These are phyloP conservation scores for Elsinoe arachidis DNA, from an alignment of 2,329 filamentous ascomycete species.

Conservation along the genomic window DNA sequence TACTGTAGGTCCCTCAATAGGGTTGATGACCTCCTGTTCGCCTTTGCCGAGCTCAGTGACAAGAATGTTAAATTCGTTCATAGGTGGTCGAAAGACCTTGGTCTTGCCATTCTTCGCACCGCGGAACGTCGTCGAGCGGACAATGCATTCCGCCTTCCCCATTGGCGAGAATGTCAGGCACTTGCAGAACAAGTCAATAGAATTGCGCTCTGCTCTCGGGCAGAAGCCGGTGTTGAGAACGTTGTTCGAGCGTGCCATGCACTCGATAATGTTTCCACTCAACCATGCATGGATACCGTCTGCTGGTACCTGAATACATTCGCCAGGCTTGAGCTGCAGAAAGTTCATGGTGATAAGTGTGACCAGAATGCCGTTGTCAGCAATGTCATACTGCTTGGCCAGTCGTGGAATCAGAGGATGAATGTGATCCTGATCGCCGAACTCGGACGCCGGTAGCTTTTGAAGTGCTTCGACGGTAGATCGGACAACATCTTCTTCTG, in stretches of 20 bases:
- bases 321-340: constrained; percentile 54
- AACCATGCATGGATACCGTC: constrained; percentile 69
- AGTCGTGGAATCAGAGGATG: constrained; percentile 56
- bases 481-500: constrained; percentile 45
- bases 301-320: constrained; percentile 61
- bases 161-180: constrained; percentile 58
- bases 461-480: constrained; percentile 46
- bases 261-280: constrained; percentile 66
- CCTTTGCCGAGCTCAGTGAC: constrained; percentile 47
- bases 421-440: constrained; percentile 51
- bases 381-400: constrained; percentile 52
- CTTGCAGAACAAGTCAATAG: constrained; percentile 53
- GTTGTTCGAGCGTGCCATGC: constrained; percentile 68
- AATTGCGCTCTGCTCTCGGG: constrained; percentile 55
- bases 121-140: constrained; percentile 42
- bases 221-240: constrained; percentile 70
- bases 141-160: constrained; percentile 45
- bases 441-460: constrained; percentile 38
- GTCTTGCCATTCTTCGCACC: constrained; percentile 53
- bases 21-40: constrained; percentile 50
- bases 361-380: constrained; percentile 60
- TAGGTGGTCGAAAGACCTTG: constrained; percentile 54
- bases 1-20: constrained; percentile 53
- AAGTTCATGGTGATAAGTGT: constrained; percentile 69
- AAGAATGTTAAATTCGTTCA: constrained; percentile 65